Conservation (phyloP, 1,284 basidiomycete species). For the Phellinidium pouzarii region DNA sequence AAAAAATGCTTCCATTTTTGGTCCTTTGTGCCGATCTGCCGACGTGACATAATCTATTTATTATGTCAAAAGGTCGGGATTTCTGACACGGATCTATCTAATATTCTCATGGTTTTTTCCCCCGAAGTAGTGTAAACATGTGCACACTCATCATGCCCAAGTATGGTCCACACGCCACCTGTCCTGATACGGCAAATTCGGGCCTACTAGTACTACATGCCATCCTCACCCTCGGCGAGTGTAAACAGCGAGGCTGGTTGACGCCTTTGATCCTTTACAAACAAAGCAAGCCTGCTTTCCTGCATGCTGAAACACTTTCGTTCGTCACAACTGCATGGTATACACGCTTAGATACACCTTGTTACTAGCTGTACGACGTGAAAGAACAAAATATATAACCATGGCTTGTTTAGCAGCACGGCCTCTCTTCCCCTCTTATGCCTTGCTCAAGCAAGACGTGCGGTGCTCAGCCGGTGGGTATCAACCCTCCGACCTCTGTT, state of each 20-base stretch:
- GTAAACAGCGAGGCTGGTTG: slow-evolving; percentile 14
- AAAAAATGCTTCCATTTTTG: background rate
- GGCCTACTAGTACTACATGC: background rate
- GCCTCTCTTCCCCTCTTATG: background rate
- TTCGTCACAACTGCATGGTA: slow-evolving; percentile 13
- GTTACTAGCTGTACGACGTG: background rate
- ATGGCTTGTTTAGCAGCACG: background rate
- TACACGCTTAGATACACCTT: slow-evolving; percentile 12
- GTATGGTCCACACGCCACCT: slow-evolving; percentile 1
- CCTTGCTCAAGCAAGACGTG: background rate
- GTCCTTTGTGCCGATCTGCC: background rate
- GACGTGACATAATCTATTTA: no score
- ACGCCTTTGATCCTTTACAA: background rate
- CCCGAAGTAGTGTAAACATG: background rate
- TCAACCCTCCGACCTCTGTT: background rate
- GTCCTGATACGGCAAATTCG: background rate
- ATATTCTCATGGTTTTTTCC: background rate
- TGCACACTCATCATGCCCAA: background rate
- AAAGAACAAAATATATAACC: slow-evolving; percentile 4
- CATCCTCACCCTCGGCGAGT: slow-evolving; percentile 11
- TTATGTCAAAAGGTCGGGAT: background rate
- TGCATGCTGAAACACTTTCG: background rate
- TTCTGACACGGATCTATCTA: no score
- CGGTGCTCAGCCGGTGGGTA: background rate
- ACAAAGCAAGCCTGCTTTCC: background rate